Base-by-base conservation (phyloP, 305 asterid genomes). In the Fraxinus sp. region DNA sequence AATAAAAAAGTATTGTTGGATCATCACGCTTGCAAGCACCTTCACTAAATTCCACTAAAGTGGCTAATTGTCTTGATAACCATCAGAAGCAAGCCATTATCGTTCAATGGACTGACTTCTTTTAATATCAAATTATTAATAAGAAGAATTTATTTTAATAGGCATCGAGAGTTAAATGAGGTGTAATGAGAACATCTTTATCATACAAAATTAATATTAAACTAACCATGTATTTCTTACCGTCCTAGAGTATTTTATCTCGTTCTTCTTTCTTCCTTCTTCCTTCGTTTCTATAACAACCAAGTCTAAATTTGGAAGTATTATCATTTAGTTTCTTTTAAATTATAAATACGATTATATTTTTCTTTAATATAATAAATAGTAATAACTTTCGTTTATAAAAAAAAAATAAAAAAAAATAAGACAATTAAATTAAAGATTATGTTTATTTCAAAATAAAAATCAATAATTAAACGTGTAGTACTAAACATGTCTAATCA, bases 1-100 rank as follows among this genome's bases (percentile, higher is more conserved):
- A 14, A 11, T 3, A 11, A 52, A 16, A 16, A 33, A 66, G 13
- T 24, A 71, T 14, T 37, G n/a, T 7, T 36, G 18, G n/a, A 22
- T 64, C 70, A 59, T 75, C 32, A 32, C 76, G 79, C 79, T 84
- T 80, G 75, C 55, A 80, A 75, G 78, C 86, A 80, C 80, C 22
- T 30, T 13, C 28, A 39, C 62, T 68, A 83, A 71, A 59, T 14
- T 20, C n/a, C 81, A 32, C 72, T 62, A 62, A 24, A 22, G 24
- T 24, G 33, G 2, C 71, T 59, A 20, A 62, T 62, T 62, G 28
- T 62, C 71, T 20, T 8, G 30, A 62, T 62, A 62, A 20, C 5
- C 14, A 20, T 62, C 8, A n/a, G 59, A 49, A 49, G 59, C 59
- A 49, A 4, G 62, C 62, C 62, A 52, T 16, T 16, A 14, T 52